Base-by-base conservation (phyloP, 257 asterid species). In the Echium plantagineum region DNA sequence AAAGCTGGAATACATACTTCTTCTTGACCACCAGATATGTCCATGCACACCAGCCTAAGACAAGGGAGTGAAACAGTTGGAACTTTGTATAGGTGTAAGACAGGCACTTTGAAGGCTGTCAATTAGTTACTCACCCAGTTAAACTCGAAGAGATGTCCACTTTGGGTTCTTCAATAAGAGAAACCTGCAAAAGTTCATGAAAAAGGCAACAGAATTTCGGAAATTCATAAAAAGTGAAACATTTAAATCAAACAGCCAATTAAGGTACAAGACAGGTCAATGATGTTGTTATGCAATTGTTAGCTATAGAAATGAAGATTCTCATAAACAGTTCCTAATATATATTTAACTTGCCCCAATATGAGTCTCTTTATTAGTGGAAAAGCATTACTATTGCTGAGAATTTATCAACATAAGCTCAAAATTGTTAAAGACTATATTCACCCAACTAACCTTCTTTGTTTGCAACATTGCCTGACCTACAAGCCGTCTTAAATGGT, bases 11-110 rank as follows among this genome's bases (percentile, higher is more conserved):
- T 69, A n/a, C 51, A 31, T 21, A 57, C 46, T 49, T 69, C 69
- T 59, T 69, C 74, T 69, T 63, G 65, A 20, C 74, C 71, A 52
- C 61, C 71, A 60, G 71, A 66, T 58, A 66, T 21, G 56, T 66
- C 71, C 71, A 21, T 32, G 31, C 48, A 59, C 9, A 66, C 55
- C 61, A 59, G 28, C 71, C 71, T 66, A 46, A n/a, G 3, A 49
- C 52, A 60, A 66, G 58, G 31, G 54, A 59, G 47, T 17, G 12
- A 24, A 59, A 9, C 15, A 28, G 28, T 48, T 59, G 9, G 19
- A 20, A 24, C 58, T n/a, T 20, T 19, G 17, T 13, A 17, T 7
- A 53, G 35, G 35, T 16, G 35, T 16, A 16, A 21, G 61, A 55
- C 19, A 31, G 17, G 38, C 31, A 20, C 35, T 52, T 16, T 21